Evolutionary conservation across 75 land plant genomes (phyloP), one percentile per base, ranked within the genome.

Genomic region (Gnetum montanum): DNA sequence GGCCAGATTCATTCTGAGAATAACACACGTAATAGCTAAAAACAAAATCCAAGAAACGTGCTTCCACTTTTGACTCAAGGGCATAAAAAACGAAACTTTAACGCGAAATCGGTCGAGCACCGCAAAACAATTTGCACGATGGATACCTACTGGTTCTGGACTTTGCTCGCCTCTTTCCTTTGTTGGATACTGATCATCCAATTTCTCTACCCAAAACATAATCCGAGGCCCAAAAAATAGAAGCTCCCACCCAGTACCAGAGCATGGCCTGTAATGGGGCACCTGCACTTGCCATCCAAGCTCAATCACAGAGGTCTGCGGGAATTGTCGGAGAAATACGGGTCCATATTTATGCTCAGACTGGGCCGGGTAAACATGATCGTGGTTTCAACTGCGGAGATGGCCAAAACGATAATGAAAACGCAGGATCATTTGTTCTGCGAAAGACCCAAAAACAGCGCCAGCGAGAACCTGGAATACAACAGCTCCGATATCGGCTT

Each of bases 271-370:
- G 23, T 80, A 46, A 67, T 84, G 33, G 88, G 83, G 11, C 60
- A 80, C 68, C 66, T 84, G 75, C 16, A 7, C 12, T 74, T 74
- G 71, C 74, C 72, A 75, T 80, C 71, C 71, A 69, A 77, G 52
- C 61, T 59, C 26, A 56, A 56, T 15, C 61, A 59, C 59, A 26
- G 30, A 3, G 23, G 4, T 13, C 1, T 59, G 57, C 11, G 25
- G 12, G 25, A 47, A 0, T 8, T 59, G 1, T 12, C 61, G 0
- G 23, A 25, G 1, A 19, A 25, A 49, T 59, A 59, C 28, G 61
- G 61, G 0, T 8, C 28, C 3, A 3, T 59, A 1, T 49, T 59
- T 56, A 4, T 25, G 3, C 20, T 59, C 12, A 23, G 27, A 2
- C 10, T 59, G 26, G 61, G 61, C 19, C 24, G 29, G 3, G 31